Evolutionary conservation across 1,284 basidiomycete species (phyloP).

Genomic region (Malassezia dermatis): DNA sequence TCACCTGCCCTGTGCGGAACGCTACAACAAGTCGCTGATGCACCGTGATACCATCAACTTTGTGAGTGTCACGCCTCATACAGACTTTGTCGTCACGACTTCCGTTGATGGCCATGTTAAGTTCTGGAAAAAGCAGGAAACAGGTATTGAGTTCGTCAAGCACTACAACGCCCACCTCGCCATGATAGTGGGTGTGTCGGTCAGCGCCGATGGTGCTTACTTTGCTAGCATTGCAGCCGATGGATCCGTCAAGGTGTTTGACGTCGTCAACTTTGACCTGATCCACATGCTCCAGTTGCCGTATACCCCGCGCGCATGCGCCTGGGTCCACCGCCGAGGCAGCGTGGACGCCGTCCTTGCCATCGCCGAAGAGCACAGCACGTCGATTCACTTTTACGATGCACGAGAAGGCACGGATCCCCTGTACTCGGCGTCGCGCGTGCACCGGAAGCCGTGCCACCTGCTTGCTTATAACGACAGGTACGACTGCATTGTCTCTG

Average conservation of each 20-base stretch:
- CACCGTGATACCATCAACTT: constrained; percentile 87
- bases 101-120: constrained; percentile 92
- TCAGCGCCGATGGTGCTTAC: constrained; percentile 82
- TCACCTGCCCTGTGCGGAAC: constrained; percentile 78
- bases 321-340: constrained; percentile 54
- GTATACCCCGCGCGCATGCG: constrained; percentile 59
- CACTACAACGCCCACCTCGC: constrained; percentile 68
- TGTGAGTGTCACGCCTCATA: constrained; percentile 52
- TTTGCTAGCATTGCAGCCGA: constrained; percentile 61
- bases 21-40: constrained; percentile 98
- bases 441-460: constrained; percentile 81
- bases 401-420: constrained; percentile 72
- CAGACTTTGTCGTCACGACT: constrained; percentile 78
- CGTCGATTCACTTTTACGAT: constrained; percentile 78
- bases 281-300: constrained; percentile 92
- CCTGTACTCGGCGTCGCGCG: constrained; percentile 61
- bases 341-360: constrained; percentile 80
- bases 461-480: constrained; percentile 83
- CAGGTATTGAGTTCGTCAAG: constrained; percentile 49
- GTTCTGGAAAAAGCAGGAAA: constrained; percentile 94
- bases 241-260: constrained; percentile 73
- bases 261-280: constrained; percentile 98
- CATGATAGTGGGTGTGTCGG: constrained; percentile 67
- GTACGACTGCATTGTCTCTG: constrained; percentile 83
- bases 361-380: constrained; percentile 61